phyloP scores from a whole-genome alignment of 2,329 filamentous ascomycete genomes.

The Aspergillus pseudotamarii region DNA sequence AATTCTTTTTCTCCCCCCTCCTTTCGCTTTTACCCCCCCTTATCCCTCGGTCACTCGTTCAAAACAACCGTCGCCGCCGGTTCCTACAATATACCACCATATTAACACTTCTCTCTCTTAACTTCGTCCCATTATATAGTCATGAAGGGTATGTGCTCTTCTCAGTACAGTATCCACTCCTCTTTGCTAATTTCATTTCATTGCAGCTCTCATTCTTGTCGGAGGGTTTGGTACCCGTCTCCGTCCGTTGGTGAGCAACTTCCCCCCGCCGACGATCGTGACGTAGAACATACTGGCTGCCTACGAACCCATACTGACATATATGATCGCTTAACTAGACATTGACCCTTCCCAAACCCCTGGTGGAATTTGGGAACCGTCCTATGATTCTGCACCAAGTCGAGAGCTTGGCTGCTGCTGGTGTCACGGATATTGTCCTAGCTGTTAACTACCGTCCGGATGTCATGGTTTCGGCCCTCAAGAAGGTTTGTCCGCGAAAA shows the following conservation, averaged over 20 bases:
- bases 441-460: conserved; percentile 99
- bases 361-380: conserved; percentile 98
- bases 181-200: conserved; percentile 20
- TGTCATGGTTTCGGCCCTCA: conserved; percentile 91
- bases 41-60: conserved; percentile 1
- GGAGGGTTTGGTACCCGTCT: conserved; percentile 98
- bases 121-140: conserved; percentile 18
- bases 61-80: background rate
- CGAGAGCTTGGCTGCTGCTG: conserved; percentile 87
- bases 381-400: conserved; percentile 99
- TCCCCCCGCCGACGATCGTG: conserved; percentile 28
- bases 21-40: conserved; percentile 7
- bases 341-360: conserved; percentile 92
- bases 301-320: conserved; percentile 17
- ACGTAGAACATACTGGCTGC: conserved; percentile 9
- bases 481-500: conserved; percentile 66
- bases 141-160: conserved; percentile 49
- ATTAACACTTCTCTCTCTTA: background rate
- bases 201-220: conserved; percentile 90
- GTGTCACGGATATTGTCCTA: conserved; percentile 95
- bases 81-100: background rate
- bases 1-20: background rate
- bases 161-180: conserved; percentile 9
- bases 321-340: conserved; percentile 61
- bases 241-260: conserved; percentile 77